Base-by-base conservation (phyloP, 2,329 filamentous ascomycete species). In the Ceratocystis alfenasii region DNA sequence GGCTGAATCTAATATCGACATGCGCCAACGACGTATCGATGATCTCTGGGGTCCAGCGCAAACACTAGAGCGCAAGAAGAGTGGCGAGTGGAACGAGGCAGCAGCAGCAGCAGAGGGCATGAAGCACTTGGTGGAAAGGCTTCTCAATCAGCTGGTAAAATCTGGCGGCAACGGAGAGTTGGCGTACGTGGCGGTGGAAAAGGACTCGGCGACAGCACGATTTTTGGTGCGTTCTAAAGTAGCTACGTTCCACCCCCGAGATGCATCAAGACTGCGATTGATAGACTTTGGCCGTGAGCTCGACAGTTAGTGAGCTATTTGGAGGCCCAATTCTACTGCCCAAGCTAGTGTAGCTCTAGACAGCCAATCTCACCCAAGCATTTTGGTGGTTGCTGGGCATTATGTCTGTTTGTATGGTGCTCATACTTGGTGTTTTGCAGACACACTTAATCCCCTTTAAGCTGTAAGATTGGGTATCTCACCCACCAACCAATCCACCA, bases 201-300 rank as follows among this genome's bases (percentile, higher is more conserved):
- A 80, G 66, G 85, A 87, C 71, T 83, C 84, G 59, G 83, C 85
- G 1, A 82, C 83, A 12, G 82, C 81, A 1, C 79, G 85, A 69
- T 87, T 87, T 70, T 75, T 87, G 25, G 82, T 87, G 44, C 76
- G 85, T 65, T 84, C 83, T 46, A 86, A 86, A 71, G 84, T 86
- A 50, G 85, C 85, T 2, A 81, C 84, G 70, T 86, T 87, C 70
- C 84, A 88, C 70, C 84, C 83, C 2, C 81, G 78, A 68, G 84
- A 87, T 74, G 83, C 85, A 15, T 81, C 77, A 53, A 79, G 76
- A 71, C 73, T 88, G 63, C 79, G 81, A 62, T 73, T 87, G 60
- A 74, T 87, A 60, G 84, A 87, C 72, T 87, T 87, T 77, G 84
- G 84, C 17, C 80, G 81, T 67, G 84, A 86, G 69, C 71, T 87